phyloP scores from a whole-genome alignment of 1,284 basidiomycete species.

The Thelephora terrestris region DNA sequence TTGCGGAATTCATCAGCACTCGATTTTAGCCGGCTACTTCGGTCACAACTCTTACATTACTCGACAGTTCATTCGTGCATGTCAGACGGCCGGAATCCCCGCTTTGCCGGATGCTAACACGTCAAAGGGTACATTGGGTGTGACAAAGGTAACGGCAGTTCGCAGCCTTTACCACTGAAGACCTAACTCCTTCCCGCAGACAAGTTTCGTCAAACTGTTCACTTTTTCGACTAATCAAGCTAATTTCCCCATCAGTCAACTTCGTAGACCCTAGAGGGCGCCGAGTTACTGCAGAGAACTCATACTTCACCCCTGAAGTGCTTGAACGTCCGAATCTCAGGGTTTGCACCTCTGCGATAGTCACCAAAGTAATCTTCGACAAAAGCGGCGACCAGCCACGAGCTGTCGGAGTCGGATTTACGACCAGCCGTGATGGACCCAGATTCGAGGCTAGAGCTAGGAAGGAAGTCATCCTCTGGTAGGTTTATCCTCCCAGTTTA shows the following conservation, averaged over 20 bases:
- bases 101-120: constrained; percentile 42
- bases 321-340: constrained; percentile 52
- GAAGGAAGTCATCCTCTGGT: constrained; percentile 32
- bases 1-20: background rate
- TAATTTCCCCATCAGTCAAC: constrained; percentile 36
- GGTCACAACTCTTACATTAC: constrained; percentile 25
- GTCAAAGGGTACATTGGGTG: constrained; percentile 37
- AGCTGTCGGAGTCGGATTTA: constrained; percentile 53
- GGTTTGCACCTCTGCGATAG: constrained; percentile 41
- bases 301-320: constrained; percentile 54
- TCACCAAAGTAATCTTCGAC: constrained; percentile 52
- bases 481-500: constrained; percentile 15
- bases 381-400: constrained; percentile 27
- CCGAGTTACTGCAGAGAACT: constrained; percentile 52
- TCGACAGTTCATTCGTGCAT: constrained; percentile 38
- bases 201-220: constrained; percentile 10
- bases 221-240: background rate
- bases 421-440: constrained; percentile 17
- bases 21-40: constrained; percentile 21
- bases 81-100: constrained; percentile 36
- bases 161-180: background rate
- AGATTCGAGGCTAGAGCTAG: constrained; percentile 12
- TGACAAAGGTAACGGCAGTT: constrained; percentile 31
- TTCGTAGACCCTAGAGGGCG: constrained; percentile 40
- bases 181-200: constrained; percentile 6